phyloP scores from a whole-genome alignment of 139 green algal genomes.

The Chlorella ohadii region DNA sequence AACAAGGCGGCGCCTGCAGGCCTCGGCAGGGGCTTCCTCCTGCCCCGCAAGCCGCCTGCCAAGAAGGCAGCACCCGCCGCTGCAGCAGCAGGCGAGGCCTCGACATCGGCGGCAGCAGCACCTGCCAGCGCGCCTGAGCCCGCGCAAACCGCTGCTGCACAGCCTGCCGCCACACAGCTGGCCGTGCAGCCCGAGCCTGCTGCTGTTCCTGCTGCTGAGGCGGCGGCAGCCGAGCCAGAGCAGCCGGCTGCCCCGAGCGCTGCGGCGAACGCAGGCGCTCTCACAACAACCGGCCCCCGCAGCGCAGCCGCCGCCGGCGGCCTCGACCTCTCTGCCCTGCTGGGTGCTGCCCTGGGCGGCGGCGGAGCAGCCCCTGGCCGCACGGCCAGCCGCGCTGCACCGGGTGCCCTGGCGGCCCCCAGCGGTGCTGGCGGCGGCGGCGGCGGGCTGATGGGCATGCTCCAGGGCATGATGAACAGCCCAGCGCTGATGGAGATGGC shows the following conservation, averaged over 20 bases:
- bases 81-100: not conserved
- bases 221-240: not conserved
- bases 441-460: conserved; percentile 34
- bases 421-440: conserved; percentile 2
- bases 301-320: not conserved
- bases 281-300: not conserved
- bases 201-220: not conserved
- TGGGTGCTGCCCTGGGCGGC: no score
- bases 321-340: not conserved
- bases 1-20: not conserved
- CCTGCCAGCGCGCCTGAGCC: not conserved
- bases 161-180: no score
- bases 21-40: conserved; percentile 12
- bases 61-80: conserved; percentile 4
- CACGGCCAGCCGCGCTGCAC: no score
- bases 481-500: conserved; percentile 37
- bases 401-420: not conserved
- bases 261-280: not conserved
- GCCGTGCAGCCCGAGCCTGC: not conserved
- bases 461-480: conserved; percentile 29
- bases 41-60: conserved; percentile 10
- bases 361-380: no score
- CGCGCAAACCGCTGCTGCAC: not conserved
- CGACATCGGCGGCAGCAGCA: not conserved
- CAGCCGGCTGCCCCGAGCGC: no score